Evolutionary conservation across 441 rosid species (phyloP).

Genomic region (Macaranga tanarius): DNA sequence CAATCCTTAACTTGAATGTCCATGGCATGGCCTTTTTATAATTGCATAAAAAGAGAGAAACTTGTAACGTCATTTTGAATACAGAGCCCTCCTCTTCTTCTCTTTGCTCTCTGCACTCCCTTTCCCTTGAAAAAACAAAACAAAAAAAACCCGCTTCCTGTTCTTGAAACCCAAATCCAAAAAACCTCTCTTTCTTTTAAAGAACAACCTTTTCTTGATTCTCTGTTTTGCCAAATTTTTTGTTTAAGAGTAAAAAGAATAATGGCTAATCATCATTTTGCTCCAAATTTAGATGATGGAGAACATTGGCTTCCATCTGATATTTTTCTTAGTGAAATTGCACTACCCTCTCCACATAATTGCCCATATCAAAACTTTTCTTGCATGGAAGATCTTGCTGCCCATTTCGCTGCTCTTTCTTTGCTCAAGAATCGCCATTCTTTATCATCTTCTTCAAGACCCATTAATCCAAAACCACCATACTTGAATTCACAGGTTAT

Average conservation of each 20-base stretch:
- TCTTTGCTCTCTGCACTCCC: neutral
- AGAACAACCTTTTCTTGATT: neutral
- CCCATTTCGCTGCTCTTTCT: conserved; percentile 32
- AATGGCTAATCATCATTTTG: conserved; percentile 35
- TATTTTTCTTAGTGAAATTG: conserved; percentile 23
- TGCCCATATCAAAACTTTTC: conserved; percentile 10
- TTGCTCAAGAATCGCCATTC: conserved; percentile 23
- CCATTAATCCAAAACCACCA: conserved; percentile 10
- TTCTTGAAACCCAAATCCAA: neutral
- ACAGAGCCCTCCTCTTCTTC: conserved; percentile 22
- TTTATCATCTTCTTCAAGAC: neutral
- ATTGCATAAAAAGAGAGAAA: conserved; percentile 8
- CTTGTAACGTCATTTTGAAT: conserved; percentile 40
- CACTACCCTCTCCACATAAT: conserved; percentile 5
- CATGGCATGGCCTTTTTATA: neutral
- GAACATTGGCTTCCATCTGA: conserved; percentile 38
- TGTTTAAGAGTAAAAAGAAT: neutral
- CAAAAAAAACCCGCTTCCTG: neutral
- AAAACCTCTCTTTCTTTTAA: neutral
- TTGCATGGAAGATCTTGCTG: conserved; percentile 37
- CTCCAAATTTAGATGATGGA: conserved; percentile 40
- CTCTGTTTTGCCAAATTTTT: neutral
- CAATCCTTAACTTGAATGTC: neutral
- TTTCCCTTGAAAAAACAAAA: neutral
- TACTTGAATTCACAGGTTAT: conserved; percentile 22